Base-by-base conservation (phyloP, 305 asterid species). In the Solanum hybrid region DNA sequence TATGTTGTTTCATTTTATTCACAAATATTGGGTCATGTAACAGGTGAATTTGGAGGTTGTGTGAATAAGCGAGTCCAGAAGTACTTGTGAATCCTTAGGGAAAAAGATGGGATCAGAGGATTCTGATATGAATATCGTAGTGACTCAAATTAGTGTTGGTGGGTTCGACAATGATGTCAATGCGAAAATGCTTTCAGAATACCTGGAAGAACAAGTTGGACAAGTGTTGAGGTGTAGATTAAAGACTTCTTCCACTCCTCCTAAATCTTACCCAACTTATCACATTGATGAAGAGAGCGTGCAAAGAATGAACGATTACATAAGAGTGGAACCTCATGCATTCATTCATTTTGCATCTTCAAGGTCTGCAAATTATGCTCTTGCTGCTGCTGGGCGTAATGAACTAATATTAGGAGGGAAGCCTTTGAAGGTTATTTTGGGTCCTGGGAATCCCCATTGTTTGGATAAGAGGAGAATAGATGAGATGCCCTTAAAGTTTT, bases 171-270 rank as follows among this genome's bases (percentile, higher is more conserved):
- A 89, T 32, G 7, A 91, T 90, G 93, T 94, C 87, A 94, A 96
- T 29, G 99, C 99, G 82, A 92, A 92, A 89, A 89, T 76, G 92
- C 98, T 97, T 85, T 73, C 81, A 17, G 96, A 94, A 31, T 94
- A 92, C 85, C 92, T 97, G 37, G 98, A 95, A 88, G 94, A 92
- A 19, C 91, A 88, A 17, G 78, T 95, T 69, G 99, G 98, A 51
- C 89, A 87, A 34, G 99, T 96, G 40, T 95, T 94, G 96, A 94
- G 99, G 89, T 96, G 99, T 89, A 93, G 99, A 87, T 88, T 96
- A 90, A 96, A 97, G 94, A 97, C 98, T 88, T 97, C 99, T 42
- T 95, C 98, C 36, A 96, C 98, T 35, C 99, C 99, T 38, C 90
- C 91, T 10, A 96, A 94, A 0, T 91, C 98, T 8, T 95, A 94